A percentile compares a stretch with the other conserved stretches of the same genome.
phyloP scores from a whole-genome alignment of 768 basidiomycete genomes.

The Cystobasidiopsis lactophilus region DNA sequence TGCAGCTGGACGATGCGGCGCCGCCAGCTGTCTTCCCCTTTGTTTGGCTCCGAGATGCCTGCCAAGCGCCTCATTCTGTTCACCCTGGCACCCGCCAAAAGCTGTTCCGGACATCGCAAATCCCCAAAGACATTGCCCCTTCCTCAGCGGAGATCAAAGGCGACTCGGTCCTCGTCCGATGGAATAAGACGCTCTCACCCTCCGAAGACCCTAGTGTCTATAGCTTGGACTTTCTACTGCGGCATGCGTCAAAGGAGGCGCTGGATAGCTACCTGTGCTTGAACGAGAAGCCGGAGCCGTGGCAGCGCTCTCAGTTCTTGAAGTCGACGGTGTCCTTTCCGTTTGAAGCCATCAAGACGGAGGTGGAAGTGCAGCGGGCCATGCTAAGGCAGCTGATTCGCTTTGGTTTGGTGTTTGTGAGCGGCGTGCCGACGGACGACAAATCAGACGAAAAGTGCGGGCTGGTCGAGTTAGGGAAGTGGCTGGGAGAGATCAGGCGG shows the following conservation, averaged over 20 bases:
- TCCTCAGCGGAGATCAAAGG: constrained; percentile 28
- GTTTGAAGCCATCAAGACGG: no score
- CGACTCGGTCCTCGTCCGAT: constrained; percentile 26
- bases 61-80: constrained; percentile 46
- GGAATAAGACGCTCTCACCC: constrained; percentile 35
- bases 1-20: not conserved
- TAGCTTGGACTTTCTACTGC: constrained; percentile 6
- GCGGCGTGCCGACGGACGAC: constrained; percentile 41
- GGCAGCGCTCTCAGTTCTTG: not conserved
- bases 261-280: constrained; percentile 26
- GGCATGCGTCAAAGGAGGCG: not conserved
- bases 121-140: constrained; percentile 34
- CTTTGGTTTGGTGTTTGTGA: constrained; percentile 51
- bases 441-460: constrained; percentile 45
- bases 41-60: constrained; percentile 67
- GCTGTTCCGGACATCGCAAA: constrained; percentile 45
- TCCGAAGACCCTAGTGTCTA: constrained; percentile 11
- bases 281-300: constrained; percentile 29
- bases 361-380: not conserved
- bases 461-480: constrained; percentile 39
- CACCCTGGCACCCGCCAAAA: constrained; percentile 63
- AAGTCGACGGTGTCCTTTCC: not conserved
- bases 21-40: constrained; percentile 32
- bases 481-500: constrained; percentile 51
- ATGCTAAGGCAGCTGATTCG: constrained; percentile 32